Evolutionary conservation across 129 eudicot species (phyloP).

Genomic region (Silybum marianum): DNA sequence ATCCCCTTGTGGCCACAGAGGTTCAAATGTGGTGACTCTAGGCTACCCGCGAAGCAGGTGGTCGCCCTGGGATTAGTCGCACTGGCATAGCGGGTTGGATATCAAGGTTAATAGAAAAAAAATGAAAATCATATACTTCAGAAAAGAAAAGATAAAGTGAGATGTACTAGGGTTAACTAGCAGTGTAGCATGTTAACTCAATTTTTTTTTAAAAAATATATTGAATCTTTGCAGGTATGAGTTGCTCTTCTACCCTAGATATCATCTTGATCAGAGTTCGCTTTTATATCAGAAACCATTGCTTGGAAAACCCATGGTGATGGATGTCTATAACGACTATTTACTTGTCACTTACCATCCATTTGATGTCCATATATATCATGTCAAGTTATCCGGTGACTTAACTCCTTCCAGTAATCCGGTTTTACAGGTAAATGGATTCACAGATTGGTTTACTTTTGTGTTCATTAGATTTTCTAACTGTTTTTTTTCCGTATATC

Average conservation of each 20-base stretch:
- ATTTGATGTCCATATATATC: conserved; percentile 88
- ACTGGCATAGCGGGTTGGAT: too few species aligned
- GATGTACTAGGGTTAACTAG: background rate
- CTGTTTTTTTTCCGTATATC: background rate
- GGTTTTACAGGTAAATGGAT: conserved; percentile 65
- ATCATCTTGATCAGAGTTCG: conserved; percentile 96
- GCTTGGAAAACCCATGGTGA: conserved; percentile 87
- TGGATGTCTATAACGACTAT: conserved; percentile 94
- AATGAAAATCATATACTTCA: too few species aligned
- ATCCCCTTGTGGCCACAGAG: too few species aligned
- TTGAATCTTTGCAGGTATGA: conserved; percentile 72
- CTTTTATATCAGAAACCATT: conserved; percentile 76
- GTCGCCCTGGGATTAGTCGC: too few species aligned
- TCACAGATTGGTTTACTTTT: conserved; percentile 8
- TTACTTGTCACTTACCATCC: conserved; percentile 94
- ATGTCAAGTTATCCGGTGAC: conserved; percentile 82
- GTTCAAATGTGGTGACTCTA: too few species aligned
- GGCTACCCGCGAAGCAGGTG: too few species aligned
- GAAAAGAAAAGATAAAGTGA: background rate
- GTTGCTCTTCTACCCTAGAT: conserved; percentile 93
- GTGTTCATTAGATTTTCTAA: background rate
- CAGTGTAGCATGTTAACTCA: conserved; percentile 5
- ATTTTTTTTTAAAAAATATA: background rate
- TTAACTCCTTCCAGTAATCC: conserved; percentile 83
- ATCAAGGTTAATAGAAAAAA: too few species aligned